phyloP scores from a whole-genome alignment of 305 asterid genomes.

The Fraxinus paxiana region DNA sequence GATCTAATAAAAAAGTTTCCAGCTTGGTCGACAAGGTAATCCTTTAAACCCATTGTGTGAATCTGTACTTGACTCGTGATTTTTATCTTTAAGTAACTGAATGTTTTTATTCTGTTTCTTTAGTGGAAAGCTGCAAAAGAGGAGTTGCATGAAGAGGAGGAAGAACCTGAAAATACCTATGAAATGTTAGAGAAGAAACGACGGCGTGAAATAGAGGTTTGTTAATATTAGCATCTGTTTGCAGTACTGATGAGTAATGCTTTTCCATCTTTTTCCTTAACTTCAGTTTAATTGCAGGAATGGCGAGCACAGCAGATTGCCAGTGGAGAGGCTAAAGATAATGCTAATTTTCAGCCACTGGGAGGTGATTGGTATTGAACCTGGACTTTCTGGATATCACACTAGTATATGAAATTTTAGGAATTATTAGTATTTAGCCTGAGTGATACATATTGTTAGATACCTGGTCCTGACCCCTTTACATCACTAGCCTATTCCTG shows the following conservation, averaged over 20 bases:
- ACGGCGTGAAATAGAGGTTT: conserved; percentile 87
- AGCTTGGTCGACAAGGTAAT: conserved; percentile 94
- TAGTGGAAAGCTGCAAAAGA: conserved; percentile 99
- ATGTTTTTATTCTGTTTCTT: conserved; percentile 7
- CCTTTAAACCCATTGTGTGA: conserved; percentile 13
- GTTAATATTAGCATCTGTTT: conserved; percentile 13
- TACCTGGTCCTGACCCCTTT: neutral
- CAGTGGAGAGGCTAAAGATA: conserved; percentile 84
- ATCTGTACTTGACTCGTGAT: neutral
- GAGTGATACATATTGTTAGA: neutral
- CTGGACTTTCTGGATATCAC: conserved; percentile 19
- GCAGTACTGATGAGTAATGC: neutral
- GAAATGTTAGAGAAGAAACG: conserved; percentile 80
- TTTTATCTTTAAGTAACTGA: conserved; percentile 1
- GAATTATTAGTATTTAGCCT: neutral
- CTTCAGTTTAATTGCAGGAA: conserved; percentile 46
- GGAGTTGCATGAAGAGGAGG: conserved; percentile 74
- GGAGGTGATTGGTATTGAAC: conserved; percentile 90
- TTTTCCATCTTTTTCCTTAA: neutral
- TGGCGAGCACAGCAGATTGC: conserved; percentile 92
- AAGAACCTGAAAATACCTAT: conserved; percentile 70
- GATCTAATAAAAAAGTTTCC: conserved; percentile 91
- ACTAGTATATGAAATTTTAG: neutral
- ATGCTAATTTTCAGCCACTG: conserved; percentile 91
- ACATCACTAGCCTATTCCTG: conserved; percentile 2